Evolutionary conservation across 768 basidiomycete species (phyloP), one percentile per base, ranked within the genome.

Genomic region (Lactifluus echinatus): DNA sequence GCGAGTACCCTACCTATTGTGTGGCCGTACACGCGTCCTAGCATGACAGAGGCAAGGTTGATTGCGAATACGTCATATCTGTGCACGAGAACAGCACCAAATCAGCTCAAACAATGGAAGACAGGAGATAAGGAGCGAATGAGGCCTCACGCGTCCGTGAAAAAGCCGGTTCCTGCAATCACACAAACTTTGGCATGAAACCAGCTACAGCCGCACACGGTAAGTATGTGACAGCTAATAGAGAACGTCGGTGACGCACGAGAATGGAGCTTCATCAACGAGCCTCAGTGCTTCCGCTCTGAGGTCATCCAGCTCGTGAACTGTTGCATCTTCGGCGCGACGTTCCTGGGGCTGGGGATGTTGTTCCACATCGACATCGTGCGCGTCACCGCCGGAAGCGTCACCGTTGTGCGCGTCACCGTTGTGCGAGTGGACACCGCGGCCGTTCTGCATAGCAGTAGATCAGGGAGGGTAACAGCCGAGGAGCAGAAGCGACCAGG

Each of bases 1-100:
- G 40, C 17, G 8, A 26, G n/a, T 5, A 21, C 4, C 34, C 10
- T 23, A 59, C 57, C 65, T 29, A 17, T n/a, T 24, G 53, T 66
- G 26, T 68, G 55, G 37, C 82, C 81, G 52, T 93, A 93, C 54
- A 92, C 84, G 65, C 84, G 87, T 26, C 85, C 89, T 51, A 95
- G 71, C 89, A 94, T 93, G 0, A 76, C 75, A 0, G 87, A 81
- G 0, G 82, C 89, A 36, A 93, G 85, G 69, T 85, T 90, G 72
- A 94, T 94, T 5, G 89, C 87, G 66, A 93, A 96, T 51, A 94
- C 84, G 61, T 92, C 90, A 66, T 89, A 89, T 53, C 80, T 81
- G 53, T 10, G 24, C n/a, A 17, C 21, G 28, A 8, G 19, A 23
- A 17, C 19, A 21, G 31, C 34, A 37, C 17, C 48, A 31, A n/a